phyloP scores from a whole-genome alignment of 2,329 filamentous ascomycete genomes.

The Tolypocladium tropicale region DNA sequence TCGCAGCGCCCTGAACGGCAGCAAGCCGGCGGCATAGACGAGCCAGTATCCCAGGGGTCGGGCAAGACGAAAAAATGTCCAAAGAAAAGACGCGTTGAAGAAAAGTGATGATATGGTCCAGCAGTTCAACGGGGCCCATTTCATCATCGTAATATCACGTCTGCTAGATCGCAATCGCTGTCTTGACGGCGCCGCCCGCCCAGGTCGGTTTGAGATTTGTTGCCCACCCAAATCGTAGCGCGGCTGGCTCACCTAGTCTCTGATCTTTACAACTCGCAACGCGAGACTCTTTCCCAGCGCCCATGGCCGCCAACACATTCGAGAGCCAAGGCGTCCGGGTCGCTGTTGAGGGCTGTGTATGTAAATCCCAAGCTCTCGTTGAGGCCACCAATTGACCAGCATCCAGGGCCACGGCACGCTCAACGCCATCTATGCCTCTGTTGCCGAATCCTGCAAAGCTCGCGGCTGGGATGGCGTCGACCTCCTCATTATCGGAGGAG shows the following conservation, averaged over 20 bases:
- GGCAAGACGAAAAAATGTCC: too few species aligned
- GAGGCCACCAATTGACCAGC: conserved; percentile 9
- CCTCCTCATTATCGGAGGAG: conserved; percentile 86
- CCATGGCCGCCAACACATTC: conserved; percentile 11
- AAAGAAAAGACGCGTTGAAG: not conserved
- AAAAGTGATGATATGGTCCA: not conserved
- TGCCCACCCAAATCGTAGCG: not conserved
- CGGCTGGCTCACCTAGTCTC: not conserved
- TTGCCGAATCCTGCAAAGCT: conserved; percentile 55
- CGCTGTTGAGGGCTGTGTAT: conserved; percentile 78
- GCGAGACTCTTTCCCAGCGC: not conserved
- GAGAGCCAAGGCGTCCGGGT: conserved; percentile 52
- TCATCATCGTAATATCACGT: not conserved
- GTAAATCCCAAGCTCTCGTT: conserved; percentile 18
- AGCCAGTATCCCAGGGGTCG: too few species aligned
- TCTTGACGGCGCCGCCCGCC: not conserved
- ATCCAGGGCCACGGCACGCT: conserved; percentile 79
- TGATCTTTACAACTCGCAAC: not conserved
- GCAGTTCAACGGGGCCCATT: not conserved
- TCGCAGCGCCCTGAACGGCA: not conserved
- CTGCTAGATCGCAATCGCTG: not conserved
- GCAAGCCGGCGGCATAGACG: too few species aligned
- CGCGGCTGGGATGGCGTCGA: conserved; percentile 77
- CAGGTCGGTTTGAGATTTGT: not conserved
- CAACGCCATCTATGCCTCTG: conserved; percentile 79